Evolutionary conservation across 805 yeast genomes (phyloP), one percentile per base, ranked within the genome.

Genomic region (Cyberlindnera mrakii): DNA sequence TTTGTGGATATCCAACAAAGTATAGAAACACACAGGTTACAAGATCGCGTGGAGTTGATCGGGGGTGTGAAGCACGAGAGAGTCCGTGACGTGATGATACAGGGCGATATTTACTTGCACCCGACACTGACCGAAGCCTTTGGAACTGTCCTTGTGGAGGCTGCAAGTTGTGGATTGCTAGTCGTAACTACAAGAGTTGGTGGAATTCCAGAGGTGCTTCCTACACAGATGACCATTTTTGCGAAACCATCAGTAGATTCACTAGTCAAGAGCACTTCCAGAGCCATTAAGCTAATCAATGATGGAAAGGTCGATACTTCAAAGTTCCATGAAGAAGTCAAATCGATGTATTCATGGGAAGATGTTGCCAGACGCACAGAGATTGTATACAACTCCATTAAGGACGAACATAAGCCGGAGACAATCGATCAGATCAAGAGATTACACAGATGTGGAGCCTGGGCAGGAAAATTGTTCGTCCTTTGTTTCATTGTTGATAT

Each of bases 151-250:
- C 66, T 93, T 10, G 96, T 93, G 0, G 99, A 93, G 60, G 99
- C 99, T 0, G 99, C 97, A 0, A 84, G 96, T 1, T 93, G 98
- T 68, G 97, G 97, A 0, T 62, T 93, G 31, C 71, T 86, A 16
- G 96, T 93, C 2, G 99, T 93, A 0, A 89, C 97, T 0, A 93
- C 99, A 0, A 79, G 80, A 45, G 99, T 93, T 0, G 99, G 99
- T 11, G 99, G 99, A 5, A 90, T 93, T 33, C 97, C 97, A 0
- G 99, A 93, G 58, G 98, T 93, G 4, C 64, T 93, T 32, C 99
- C 99, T 0, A 72, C 74, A 19, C 85, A 89, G 55, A 93, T 93
- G 98, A 89, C 96, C 1, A 83, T 84, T 1, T 93, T 85, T 63
- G 90, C 98, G 0, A 74, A 80, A 14, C 95, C 97, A 0, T 85